Evolutionary conservation across 2,329 filamentous ascomycete species (phyloP).

Genomic region (Aspergillus oerlinghausenensis): DNA sequence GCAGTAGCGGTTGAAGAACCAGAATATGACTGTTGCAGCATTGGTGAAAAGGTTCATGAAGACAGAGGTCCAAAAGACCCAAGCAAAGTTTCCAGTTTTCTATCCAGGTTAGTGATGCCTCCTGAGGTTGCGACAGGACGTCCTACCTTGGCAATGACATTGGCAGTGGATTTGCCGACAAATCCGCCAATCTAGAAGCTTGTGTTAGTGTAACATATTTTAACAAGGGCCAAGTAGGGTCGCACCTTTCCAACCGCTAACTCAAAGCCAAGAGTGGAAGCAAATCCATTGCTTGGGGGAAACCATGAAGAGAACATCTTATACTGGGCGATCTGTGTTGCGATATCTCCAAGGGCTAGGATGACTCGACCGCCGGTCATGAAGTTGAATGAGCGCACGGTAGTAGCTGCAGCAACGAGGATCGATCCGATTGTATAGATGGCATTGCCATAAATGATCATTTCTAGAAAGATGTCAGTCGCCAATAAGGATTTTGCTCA

Average conservation of each 20-base stretch:
- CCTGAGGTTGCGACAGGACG: constrained; percentile 1
- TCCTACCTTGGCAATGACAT: constrained; percentile 49
- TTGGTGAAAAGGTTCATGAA: constrained; percentile 64
- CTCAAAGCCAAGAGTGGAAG: constrained; percentile 58
- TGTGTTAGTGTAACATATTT: background rate
- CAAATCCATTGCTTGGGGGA: constrained; percentile 57
- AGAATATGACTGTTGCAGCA: constrained; percentile 50
- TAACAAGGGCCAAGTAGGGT: too few relatives aligned
- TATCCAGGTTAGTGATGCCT: constrained; percentile 13
- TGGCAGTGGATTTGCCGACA: constrained; percentile 57
- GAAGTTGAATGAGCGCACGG: constrained; percentile 53
- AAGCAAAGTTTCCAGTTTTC: constrained; percentile 56
- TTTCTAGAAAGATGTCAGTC: constrained; percentile 25
- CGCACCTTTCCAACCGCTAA: constrained; percentile 52
- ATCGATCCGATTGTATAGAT: constrained; percentile 56
- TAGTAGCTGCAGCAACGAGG: constrained; percentile 55
- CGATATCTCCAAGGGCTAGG: constrained; percentile 57
- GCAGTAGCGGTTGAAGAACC: constrained; percentile 52
- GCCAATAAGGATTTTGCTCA: background rate
- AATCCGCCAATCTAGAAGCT: constrained; percentile 49
- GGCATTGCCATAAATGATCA: constrained; percentile 59
- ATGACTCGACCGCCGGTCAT: constrained; percentile 57
- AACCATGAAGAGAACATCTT: constrained; percentile 65
- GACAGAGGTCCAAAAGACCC: constrained; percentile 61
- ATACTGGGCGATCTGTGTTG: constrained; percentile 61